Base-by-base conservation (phyloP, 1,284 basidiomycete species). In the Leccinum proliferum region DNA sequence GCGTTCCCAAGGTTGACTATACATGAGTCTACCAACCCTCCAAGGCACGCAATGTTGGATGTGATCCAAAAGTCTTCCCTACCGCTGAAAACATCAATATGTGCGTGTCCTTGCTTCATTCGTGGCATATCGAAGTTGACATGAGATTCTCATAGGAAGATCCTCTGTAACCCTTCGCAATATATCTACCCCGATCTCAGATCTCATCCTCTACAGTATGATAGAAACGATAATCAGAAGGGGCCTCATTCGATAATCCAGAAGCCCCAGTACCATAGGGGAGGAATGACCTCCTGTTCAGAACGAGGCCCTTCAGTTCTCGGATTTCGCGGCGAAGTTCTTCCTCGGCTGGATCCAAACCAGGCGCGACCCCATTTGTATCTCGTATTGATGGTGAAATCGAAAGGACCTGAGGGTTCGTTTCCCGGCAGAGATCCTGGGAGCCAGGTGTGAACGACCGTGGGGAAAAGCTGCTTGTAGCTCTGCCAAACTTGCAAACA, bases 1-100 rank as follows among this genome's bases (percentile, higher is more conserved):
- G 21, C 21, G 21, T 89, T 87, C 72, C 89, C 90, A 4, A 81
- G 78, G 74, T 92, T 48, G 90, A 92, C 70, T 92, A 88, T 68
- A 81, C 92, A 55, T 78, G 89, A 15, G 84, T 92, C 1, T 90
- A 89, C 69, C 87, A 87, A 66, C 79, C 82, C 37, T 73, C 77
- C 34, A 73, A 82, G 35, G 73, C 79, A 5, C 83, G 82, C 41
- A 87, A 86, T 67, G 78, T 92, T 53, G 88, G 89, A 14, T 93
- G 90, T 67, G 79, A 90, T 67, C 90, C 90, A 10, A 76, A 76
- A n/a, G 77, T 81, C 61, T 84, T 83, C 65, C 91, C 90, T 0
- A 93, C 91, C 0, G 76, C 76, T 43, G 70, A 77, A 25, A 89
- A 89, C 68, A 88, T 89, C 64, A 77, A 83, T 55, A 70, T 72